Conservation (phyloP, 139 green algal genomes). For the Chlamydomonas sp. region DNA sequence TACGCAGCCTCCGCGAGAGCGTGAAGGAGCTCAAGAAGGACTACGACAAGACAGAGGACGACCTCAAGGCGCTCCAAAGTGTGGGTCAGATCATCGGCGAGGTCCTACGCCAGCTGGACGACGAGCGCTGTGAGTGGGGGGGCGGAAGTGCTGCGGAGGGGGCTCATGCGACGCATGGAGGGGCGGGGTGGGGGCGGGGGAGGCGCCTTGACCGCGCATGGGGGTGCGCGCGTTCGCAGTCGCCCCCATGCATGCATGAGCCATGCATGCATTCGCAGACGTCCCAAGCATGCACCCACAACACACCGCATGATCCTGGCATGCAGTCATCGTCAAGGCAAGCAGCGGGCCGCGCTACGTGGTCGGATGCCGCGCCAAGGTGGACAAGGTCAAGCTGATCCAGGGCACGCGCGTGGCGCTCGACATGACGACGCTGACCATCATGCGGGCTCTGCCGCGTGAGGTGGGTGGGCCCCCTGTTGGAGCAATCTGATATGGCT, state of each 20-base stretch:
- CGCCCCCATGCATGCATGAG: not conserved
- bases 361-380: conserved; percentile 91
- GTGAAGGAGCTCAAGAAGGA: conserved; percentile 80
- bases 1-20: conserved; percentile 62
- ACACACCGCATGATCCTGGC: conserved; percentile 1
- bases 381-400: conserved; percentile 89
- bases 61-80: conserved; percentile 96
- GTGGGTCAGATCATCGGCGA: conserved; percentile 99
- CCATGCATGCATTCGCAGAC: too few species aligned
- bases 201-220: too few species aligned
- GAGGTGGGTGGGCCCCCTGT: conserved; percentile 69
- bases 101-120: conserved; percentile 94
- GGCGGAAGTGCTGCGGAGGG: too few species aligned
- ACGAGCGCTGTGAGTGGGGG: conserved; percentile 95
- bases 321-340: conserved; percentile 97
- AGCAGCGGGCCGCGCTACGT: conserved; percentile 96
- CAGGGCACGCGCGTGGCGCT: conserved; percentile 90
- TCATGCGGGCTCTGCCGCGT: conserved; percentile 94
- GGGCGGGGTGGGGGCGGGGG: too few species aligned
- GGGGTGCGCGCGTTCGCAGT: too few species aligned
- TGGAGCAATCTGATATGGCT: too few species aligned
- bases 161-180: too few species aligned
- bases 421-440: conserved; percentile 99
- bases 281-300: not conserved
- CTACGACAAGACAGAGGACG: conserved; percentile 99